Base-by-base conservation (phyloP, 257 asterid genomes). In the Avicennia marina region DNA sequence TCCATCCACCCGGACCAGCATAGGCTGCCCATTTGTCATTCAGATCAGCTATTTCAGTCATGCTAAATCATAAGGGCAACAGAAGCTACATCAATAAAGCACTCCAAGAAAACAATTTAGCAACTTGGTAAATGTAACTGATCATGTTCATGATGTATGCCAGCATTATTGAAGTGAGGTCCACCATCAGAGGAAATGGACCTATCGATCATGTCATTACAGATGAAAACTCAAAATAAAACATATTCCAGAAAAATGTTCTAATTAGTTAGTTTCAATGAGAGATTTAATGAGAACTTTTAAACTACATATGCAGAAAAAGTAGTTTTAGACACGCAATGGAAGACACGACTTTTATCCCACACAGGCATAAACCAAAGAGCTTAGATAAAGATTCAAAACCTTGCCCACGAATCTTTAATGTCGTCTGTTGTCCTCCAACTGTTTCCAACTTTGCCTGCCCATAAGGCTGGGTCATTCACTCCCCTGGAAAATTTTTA, bases 1-100 rank as follows among this genome's bases (percentile, higher is more conserved):
- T 93, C 98, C 98, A 93, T 74, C 97, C 98, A 36, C 98, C 98
- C 19, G 98, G 98, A 22, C 98, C 98, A 2, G 98, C 98, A 65
- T 86, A 93, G 32, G 97, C 77, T 7, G 97, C 97, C 98, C 97
- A 93, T 75, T 89, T 81, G 78, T 93, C 81, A 65, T 91, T 91
- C 66, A 88, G 73, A 69, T 91, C 98, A 50, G 96, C 97, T 61
- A 86, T 78, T 12, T 77, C 61, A n/a, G 95, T 88, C 95, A 91
- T 88, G 85, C 98, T 91, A 74, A 72, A 77, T 55, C 59, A 68
- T 56, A 60, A 42, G n/a, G 25, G 25, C 5, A 64, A 44, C 19
- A 59, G 13, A 44, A 53, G 27, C 54, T 5, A 42, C 46, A 66
- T 76, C 27, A 75, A 33, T 32, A 45, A 40, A 32, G 6, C n/a